Evolutionary conservation across 2,329 filamentous ascomycete genomes (phyloP).

Genomic region (Davidsoniella neocaledoniae): DNA sequence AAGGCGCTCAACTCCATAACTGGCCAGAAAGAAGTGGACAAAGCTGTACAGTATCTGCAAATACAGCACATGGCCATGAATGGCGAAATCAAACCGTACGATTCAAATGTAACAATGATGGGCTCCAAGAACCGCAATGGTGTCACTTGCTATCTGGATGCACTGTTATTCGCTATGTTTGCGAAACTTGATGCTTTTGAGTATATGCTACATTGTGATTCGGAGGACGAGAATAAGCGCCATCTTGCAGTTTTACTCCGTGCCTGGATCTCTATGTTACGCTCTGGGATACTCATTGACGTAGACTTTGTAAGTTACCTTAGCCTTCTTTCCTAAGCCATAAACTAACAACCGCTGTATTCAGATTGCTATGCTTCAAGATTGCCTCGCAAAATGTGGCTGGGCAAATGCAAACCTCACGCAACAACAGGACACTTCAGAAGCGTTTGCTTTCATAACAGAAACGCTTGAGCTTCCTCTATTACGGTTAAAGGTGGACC

Average conservation of each 20-base stretch:
- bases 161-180: constrained; percentile 91
- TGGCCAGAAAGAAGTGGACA: constrained; percentile 52
- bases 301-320: constrained; percentile 53
- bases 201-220: constrained; percentile 70
- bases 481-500: constrained; percentile 79
- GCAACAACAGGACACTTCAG: constrained; percentile 88
- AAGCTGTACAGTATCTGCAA: constrained; percentile 58
- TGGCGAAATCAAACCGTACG: constrained; percentile 60
- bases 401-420: constrained; percentile 65
- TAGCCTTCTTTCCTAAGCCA: background rate
- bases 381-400: constrained; percentile 67
- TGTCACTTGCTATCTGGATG: constrained; percentile 90
- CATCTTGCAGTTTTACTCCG: constrained; percentile 64
- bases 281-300: constrained; percentile 70
- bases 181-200: constrained; percentile 80
- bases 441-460: constrained; percentile 90
- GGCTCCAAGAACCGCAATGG: constrained; percentile 74
- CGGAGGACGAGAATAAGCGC: constrained; percentile 50
- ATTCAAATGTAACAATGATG: constrained; percentile 53
- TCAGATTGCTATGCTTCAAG: constrained; percentile 67
- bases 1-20: constrained; percentile 43
- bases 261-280: constrained; percentile 84
- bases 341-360: background rate
- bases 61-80: constrained; percentile 68
- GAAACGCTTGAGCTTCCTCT: constrained; percentile 76